These are phyloP conservation scores for Phytophthora aleatoria DNA, from an alignment of 352 stramenopile species.

Conservation along the genomic window DNA sequence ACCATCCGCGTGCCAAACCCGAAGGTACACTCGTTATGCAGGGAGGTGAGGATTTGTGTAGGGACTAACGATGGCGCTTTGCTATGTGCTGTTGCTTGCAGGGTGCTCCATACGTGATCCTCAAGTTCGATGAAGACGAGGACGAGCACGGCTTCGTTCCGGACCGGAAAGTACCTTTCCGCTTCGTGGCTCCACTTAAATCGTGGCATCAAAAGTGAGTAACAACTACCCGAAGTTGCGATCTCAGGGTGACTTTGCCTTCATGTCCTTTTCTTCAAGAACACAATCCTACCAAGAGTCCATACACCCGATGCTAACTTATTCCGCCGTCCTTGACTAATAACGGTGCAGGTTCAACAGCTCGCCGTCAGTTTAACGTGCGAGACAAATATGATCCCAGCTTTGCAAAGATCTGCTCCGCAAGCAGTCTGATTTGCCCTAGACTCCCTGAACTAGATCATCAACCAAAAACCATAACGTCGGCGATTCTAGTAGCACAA, in stretches of 20 bases:
- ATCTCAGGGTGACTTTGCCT: neutral
- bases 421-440: too few species aligned
- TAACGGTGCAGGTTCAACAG: conserved; percentile 14
- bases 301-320: conserved; percentile 5
- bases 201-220: conserved; percentile 55
- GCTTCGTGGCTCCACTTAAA: conserved; percentile 92
- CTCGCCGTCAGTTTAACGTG: conserved; percentile 38
- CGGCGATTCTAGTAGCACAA: too few species aligned
- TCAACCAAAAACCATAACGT: too few species aligned
- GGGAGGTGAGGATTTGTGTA: neutral
- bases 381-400: neutral
- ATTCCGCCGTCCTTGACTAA: conserved; percentile 3
- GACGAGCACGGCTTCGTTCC: conserved; percentile 91
- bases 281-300: neutral
- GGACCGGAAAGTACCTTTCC: conserved; percentile 92
- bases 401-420: neutral
- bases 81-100: conserved; percentile 21
- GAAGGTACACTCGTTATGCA: conserved; percentile 36
- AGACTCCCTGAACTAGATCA: too few species aligned
- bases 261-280: neutral
- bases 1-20: conserved; percentile 92
- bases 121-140: conserved; percentile 98
- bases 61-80: conserved; percentile 12
- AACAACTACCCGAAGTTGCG: neutral
- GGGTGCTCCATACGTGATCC: conserved; percentile 92